Base-by-base conservation (phyloP, 192 early-diverging fungal genomes). In the Coemansia guatemalensis region DNA sequence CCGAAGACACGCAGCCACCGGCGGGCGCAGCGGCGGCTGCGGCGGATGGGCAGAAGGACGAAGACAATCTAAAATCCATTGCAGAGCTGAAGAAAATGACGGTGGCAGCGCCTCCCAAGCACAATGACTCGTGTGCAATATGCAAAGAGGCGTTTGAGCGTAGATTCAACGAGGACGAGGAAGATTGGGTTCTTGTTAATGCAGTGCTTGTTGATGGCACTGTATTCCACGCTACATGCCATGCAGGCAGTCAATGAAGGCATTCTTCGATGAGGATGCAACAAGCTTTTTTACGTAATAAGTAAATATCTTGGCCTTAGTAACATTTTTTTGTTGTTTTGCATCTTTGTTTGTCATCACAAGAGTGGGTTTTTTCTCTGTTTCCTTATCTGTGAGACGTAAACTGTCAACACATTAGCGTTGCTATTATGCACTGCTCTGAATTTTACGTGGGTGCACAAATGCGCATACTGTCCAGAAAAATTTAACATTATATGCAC, bases 131-230 rank as follows among this genome's bases (percentile, higher is more conserved):
- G 11, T 92, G 90, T 66, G 87, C 85, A 1, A 84, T 93, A 48
- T 93, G 92, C 68, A 83, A 85, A 58, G 92, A 93, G 77, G 78
- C 88, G 49, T 88, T 93, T 75, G 81, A 85, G 56, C 82, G 84
- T 22, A 66, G 87, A 41, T 93, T 87, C 84, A 87, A 88, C 62
- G 91, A 93, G 62, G 75, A 85, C 23, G 89, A 89, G 26, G 91
- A 92, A 61, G 85, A 85, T 29, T 92, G 90, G 90, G 81, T 85
- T 56, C 87, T 85, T 53, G 86, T 86, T 48, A 91, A 92, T 58
- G 88, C 89, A 11, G 73, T 88, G 0, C 60, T 78, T 23, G 78
- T 87, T 8, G 88, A 88, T 44, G 78, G 82, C 3, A 60, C 62
- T 6, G 51, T 82, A 8, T 67, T 73, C 61, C 79, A 82, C 33